A percentile compares a stretch with the other conserved stretches of the same genome.
Conservation (phyloP, 805 yeast species). For the Martiniozyma abietophila region DNA sequence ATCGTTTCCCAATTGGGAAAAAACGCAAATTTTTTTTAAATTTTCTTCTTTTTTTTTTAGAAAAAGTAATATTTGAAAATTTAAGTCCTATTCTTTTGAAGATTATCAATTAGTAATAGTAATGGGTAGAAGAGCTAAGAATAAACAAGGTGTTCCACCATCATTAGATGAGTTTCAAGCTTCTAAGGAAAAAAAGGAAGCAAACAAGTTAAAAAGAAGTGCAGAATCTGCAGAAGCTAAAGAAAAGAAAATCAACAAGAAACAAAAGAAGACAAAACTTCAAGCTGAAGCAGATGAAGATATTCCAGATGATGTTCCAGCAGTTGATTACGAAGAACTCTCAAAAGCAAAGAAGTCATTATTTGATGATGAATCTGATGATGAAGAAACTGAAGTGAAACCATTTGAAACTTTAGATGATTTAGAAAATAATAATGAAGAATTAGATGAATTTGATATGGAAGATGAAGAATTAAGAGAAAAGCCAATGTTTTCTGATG, state of each 20-base stretch:
- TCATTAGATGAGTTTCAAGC: conserved; percentile 70
- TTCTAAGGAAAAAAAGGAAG: conserved; percentile 32
- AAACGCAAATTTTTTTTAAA: conserved; percentile 7
- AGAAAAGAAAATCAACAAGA: conserved; percentile 20
- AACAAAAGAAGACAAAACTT: conserved; percentile 17
- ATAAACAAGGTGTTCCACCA: conserved; percentile 92
- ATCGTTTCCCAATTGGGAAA: conserved; percentile 5
- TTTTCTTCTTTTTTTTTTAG: conserved; percentile 3
- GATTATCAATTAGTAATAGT: not conserved
- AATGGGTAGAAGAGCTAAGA: conserved; percentile 92
- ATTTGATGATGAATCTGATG: conserved; percentile 55
- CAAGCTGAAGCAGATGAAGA: conserved; percentile 29
- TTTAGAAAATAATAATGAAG: conserved; percentile 22
- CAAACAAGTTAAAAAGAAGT: conserved; percentile 25
- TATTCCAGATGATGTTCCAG: conserved; percentile 43
- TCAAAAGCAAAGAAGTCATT: conserved; percentile 63
- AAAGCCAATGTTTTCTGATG: conserved; percentile 77
- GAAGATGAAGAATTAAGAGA: conserved; percentile 50
- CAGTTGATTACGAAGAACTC: conserved; percentile 59
- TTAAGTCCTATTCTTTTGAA: not conserved
- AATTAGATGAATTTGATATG: conserved; percentile 26
- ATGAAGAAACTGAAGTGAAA: conserved; percentile 38
- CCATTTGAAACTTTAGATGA: conserved; percentile 21
- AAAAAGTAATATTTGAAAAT: not conserved
- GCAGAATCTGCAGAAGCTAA: conserved; percentile 20